Evolutionary conservation across 1,284 basidiomycete species (phyloP), one percentile per base, ranked within the genome.

Genomic region (Sanghuangporus baumii): DNA sequence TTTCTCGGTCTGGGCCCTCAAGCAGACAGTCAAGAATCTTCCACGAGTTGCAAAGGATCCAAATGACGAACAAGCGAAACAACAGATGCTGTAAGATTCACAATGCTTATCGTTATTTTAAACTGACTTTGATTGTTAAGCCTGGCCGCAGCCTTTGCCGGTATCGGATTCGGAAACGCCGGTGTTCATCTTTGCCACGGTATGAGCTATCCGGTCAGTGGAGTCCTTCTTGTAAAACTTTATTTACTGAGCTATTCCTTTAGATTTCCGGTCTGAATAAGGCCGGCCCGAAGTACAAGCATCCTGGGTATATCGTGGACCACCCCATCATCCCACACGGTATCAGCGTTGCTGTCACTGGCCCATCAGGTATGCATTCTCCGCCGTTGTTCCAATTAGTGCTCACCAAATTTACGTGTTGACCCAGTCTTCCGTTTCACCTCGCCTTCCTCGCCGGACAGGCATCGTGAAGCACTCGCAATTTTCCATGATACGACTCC

Each of bases 221-320:
- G 16, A 23, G 26, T 57, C 37, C 57, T 66, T 41, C 40, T 55
- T 55, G 64, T 61, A 56, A 37, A 20, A 36, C 11, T 26, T 36
- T 6, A 40, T 8, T 5, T 40, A 20, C 16, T 46, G 23, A 18
- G 57, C 18, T 50, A 36, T 31, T 43, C 31, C 40, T 20, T n/a
- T 65, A 93, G 91, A 95, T 97, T 66, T 96, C 94, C 18, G 95
- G 96, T 1, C 76, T 98, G 71, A 98, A 98, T 80, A 98, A 98
- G 78, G 88, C 88, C 67, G 90, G 94, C 0, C 90, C 93, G 3
- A 91, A 91, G 73, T 94, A 89, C 74, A 85, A 90, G 72, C 94
- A 97, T 74, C 84, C 93, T 52, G 93, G 91, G 60, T 95, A 95
- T 75, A 77, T 81, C 47, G 86, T 88, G 16, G 85, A 90, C 67